Percentiles rank a stretch among this genome's conserved stretches.
Evolutionary conservation across 495 filamentous ascomycete species (phyloP).

Genomic region (Lepidopterella palustris): DNA sequence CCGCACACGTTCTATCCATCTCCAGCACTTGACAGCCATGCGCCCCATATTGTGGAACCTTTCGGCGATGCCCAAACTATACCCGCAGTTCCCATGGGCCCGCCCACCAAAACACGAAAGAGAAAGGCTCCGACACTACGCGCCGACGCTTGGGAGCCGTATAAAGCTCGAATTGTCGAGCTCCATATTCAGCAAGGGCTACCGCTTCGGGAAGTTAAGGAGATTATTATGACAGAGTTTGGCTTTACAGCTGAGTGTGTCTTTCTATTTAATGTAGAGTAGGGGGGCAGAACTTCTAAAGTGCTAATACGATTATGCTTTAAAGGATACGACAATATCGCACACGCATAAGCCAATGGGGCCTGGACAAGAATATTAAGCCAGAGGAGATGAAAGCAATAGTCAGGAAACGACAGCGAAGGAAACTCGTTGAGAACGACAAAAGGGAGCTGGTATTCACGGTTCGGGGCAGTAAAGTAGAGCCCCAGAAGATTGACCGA

Average conservation of each 20-base stretch:
- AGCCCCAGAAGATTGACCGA: slow-evolving; percentile 23
- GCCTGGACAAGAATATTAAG: slow-evolving; percentile 32
- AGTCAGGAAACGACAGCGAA: slow-evolving; percentile 28
- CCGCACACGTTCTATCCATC: slow-evolving; percentile 2
- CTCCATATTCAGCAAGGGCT: slow-evolving; percentile 19
- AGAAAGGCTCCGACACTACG: slow-evolving; percentile 24
- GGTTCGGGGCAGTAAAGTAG: slow-evolving; percentile 17
- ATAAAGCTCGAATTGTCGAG: slow-evolving; percentile 23
- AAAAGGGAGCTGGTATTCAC: slow-evolving; percentile 14
- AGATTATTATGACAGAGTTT: slow-evolving; percentile 17
- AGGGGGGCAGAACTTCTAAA: not conserved
- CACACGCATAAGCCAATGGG: slow-evolving; percentile 29
- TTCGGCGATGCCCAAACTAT: slow-evolving; percentile 3
- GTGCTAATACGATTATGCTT: slow-evolving; percentile 4
- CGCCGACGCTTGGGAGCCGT: slow-evolving; percentile 25
- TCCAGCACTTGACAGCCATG: slow-evolving; percentile 1
- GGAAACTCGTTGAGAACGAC: slow-evolving; percentile 16
- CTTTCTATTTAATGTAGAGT: not conserved
- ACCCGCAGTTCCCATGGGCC: slow-evolving; percentile 17
- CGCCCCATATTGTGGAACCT: not conserved
- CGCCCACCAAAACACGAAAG: slow-evolving; percentile 21
- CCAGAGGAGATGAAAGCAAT: slow-evolving; percentile 32
- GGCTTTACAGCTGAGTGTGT: slow-evolving; percentile 23
- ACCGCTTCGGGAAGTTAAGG: slow-evolving; percentile 17
- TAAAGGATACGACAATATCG: slow-evolving; percentile 27